Percentiles rank a stretch among this genome's conserved stretches.
Conservation (phyloP, 129 eudicot species). For the Flaveria trinervia region DNA sequence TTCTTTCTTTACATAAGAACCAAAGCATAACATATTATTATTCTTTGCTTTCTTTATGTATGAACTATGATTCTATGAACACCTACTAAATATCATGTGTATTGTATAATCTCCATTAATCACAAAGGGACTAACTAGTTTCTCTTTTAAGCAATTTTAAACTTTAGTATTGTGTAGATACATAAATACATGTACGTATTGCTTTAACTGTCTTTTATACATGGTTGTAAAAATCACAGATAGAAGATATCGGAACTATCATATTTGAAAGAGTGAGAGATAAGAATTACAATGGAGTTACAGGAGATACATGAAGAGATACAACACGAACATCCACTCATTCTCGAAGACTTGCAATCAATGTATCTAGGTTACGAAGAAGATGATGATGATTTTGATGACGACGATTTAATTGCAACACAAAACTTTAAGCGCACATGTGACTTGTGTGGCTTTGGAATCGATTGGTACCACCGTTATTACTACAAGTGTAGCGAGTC, state of each 20-base stretch:
- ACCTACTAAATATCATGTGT: background rate
- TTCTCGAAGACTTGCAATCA: background rate
- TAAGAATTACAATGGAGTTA: background rate
- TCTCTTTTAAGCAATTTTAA: background rate
- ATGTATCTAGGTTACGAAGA: background rate
- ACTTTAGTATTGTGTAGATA: no score
- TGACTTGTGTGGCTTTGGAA: background rate
- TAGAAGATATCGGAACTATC: no score
- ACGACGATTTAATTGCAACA: background rate
- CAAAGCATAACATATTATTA: background rate
- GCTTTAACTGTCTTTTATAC: background rate
- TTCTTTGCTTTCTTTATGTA: background rate
- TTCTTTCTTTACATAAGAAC: background rate
- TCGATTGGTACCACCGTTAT: conserved; percentile 4
- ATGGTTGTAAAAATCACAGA: background rate
- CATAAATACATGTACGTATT: background rate
- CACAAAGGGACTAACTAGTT: background rate
- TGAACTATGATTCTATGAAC: no score
- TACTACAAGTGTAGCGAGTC: conserved; percentile 8
- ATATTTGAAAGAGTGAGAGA: background rate
- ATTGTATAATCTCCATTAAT: background rate
- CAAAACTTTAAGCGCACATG: background rate
- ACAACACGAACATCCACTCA: background rate
- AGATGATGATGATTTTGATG: background rate
- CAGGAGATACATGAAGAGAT: background rate